A percentile compares a stretch with the other conserved stretches of the same genome.
Evolutionary conservation across 495 filamentous ascomycete genomes (phyloP).

Genomic region (Penicillium ucsense): DNA sequence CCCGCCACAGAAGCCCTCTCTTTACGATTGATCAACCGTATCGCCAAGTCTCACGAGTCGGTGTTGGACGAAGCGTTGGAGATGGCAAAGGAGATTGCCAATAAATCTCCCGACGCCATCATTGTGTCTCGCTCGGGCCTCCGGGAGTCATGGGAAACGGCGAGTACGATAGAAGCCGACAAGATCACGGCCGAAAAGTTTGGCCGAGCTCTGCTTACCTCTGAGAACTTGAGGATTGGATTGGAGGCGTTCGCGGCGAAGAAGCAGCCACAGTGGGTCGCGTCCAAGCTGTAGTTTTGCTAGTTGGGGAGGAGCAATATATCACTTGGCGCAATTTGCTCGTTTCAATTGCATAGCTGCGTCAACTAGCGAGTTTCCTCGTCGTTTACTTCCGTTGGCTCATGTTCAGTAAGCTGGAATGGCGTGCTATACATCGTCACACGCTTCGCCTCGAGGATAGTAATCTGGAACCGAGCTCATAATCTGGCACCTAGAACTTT

Average conservation of each 20-base stretch:
- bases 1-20: constrained; percentile 43
- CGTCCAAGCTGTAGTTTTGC: not conserved
- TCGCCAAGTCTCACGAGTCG: constrained; percentile 39
- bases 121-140: constrained; percentile 56
- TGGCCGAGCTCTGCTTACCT: constrained; percentile 37
- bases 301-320: too few relatives aligned
- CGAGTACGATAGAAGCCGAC: constrained; percentile 47
- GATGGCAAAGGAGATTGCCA: constrained; percentile 15
- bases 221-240: constrained; percentile 65
- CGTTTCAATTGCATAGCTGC: too few relatives aligned
- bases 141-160: constrained; percentile 56
- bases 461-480: not conserved
- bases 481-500: not conserved
- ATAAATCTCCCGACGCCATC: constrained; percentile 58
- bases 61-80: constrained; percentile 19
- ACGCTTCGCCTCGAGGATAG: too few relatives aligned
- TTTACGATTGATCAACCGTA: constrained; percentile 23
- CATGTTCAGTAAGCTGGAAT: too few relatives aligned
- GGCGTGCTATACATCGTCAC: too few relatives aligned
- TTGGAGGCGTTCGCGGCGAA: constrained; percentile 67
- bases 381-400: too few relatives aligned
- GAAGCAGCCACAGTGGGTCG: constrained; percentile 55
- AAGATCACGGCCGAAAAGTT: constrained; percentile 40
- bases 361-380: too few relatives aligned
- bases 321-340: too few relatives aligned